Evolutionary conservation across 202 grass and related monocot genomes (phyloP).

Genomic region (Brachypodium distachyon): DNA sequence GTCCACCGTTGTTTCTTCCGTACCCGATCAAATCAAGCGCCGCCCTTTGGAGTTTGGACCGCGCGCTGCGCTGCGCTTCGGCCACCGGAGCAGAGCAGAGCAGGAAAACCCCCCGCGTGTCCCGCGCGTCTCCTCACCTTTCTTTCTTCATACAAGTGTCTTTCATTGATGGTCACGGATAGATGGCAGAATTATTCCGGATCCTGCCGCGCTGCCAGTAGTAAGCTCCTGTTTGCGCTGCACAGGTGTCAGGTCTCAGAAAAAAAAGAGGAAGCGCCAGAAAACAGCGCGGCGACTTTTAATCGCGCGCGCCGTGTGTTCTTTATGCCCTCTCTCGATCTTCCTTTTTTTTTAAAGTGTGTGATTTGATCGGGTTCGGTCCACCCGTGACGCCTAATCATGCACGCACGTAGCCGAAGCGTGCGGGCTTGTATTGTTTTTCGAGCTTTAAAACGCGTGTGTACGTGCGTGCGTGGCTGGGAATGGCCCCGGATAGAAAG

Average conservation of each 20-base stretch:
- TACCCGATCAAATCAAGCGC: not conserved
- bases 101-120: not conserved
- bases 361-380: not conserved
- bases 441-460: not conserved
- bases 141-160: not conserved
- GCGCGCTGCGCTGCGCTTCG: too few relatives aligned
- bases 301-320: not conserved
- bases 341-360: not conserved
- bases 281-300: too few relatives aligned
- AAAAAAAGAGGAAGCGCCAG: too few relatives aligned
- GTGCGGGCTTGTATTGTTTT: not conserved
- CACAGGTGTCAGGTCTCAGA: not conserved
- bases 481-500: not conserved
- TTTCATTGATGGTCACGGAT: too few relatives aligned
- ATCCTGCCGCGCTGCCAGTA: not conserved
- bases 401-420: not conserved
- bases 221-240: not conserved
- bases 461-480: not conserved
- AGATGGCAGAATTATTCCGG: not conserved
- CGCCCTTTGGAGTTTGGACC: not conserved
- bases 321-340: not conserved
- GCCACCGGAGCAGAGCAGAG: too few relatives aligned
- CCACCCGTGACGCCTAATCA: not conserved
- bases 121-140: not conserved
- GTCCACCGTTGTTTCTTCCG: conserved; percentile 6